Percentiles rank a stretch among this genome's conserved stretches.
phyloP scores from a whole-genome alignment of 1,284 basidiomycete genomes.

The Farysia itapuensis region DNA sequence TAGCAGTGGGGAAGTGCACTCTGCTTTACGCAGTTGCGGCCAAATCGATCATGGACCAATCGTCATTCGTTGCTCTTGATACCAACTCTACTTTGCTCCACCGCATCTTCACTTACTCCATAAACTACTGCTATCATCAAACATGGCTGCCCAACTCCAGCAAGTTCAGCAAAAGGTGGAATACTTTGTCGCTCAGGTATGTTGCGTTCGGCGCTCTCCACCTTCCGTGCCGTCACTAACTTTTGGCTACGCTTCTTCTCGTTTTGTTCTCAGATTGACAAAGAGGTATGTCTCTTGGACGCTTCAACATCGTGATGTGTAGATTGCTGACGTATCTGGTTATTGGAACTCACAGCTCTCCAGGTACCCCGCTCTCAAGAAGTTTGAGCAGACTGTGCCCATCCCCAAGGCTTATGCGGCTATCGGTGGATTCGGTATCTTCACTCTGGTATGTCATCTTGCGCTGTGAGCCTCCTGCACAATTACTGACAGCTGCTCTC shows the following conservation, averaged over 20 bases:
- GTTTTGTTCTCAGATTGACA: constrained; percentile 74
- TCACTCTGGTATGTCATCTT: constrained; percentile 47
- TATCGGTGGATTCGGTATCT: constrained; percentile 71
- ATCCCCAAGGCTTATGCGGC: constrained; percentile 90
- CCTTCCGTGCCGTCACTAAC: not conserved
- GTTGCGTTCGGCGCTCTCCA: not conserved
- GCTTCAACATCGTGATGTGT: not conserved
- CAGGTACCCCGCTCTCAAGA: constrained; percentile 72
- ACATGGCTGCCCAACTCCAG: constrained; percentile 53
- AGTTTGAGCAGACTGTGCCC: constrained; percentile 83
- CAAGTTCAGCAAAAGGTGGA: constrained; percentile 56
- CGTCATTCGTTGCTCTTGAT: too few species aligned
- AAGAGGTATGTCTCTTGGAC: constrained; percentile 71
- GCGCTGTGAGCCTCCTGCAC: too few species aligned
- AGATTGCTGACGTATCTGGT: too few species aligned
- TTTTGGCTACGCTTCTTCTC: constrained; percentile 2
- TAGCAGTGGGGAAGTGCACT: too few species aligned
- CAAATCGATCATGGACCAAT: too few species aligned
- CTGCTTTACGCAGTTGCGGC: too few species aligned
- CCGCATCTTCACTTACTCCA: too few species aligned
- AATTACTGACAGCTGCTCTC: not conserved
- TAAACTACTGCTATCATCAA: constrained; percentile 2
- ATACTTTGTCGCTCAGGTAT: constrained; percentile 57
- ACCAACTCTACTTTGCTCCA: too few species aligned
- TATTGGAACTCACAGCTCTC: constrained; percentile 69